Conservation (phyloP, 257 asterid species). For the Linaria vulgaris region DNA sequence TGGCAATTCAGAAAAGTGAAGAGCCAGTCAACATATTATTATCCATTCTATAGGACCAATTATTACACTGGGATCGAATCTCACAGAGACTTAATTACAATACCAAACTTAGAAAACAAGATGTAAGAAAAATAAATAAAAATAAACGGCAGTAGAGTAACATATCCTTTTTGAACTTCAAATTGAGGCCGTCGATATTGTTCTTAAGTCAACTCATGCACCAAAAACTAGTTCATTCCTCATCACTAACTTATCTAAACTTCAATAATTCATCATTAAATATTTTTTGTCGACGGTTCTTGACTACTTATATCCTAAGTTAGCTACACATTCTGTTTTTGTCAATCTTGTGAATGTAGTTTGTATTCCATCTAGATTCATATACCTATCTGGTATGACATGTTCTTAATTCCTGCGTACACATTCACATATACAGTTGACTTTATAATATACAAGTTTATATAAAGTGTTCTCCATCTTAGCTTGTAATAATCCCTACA, state of each 20-base stretch:
- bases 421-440: slow-evolving; percentile 20
- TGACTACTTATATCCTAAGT: slow-evolving; percentile 3
- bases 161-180: slow-evolving; percentile 15
- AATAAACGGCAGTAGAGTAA: background rate
- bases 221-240: background rate
- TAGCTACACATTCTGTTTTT: too few relatives aligned
- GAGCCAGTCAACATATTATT: slow-evolving; percentile 7
- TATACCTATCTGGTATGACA: background rate
- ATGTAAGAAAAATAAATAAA: background rate
- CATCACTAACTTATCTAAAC: slow-evolving; percentile 18
- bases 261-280: slow-evolving; percentile 18
- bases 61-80: background rate
- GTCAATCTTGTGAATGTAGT: slow-evolving; percentile 23
- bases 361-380: slow-evolving; percentile 34
- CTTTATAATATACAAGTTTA: slow-evolving; percentile 21
- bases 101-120: background rate
- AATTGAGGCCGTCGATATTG: slow-evolving; percentile 1
- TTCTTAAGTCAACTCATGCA: slow-evolving; percentile 33
- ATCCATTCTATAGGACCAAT: slow-evolving; percentile 5
- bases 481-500: background rate
- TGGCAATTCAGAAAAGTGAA: slow-evolving; percentile 11
- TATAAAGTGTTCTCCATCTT: slow-evolving; percentile 8
- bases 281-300: slow-evolving; percentile 12
- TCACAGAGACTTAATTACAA: background rate
- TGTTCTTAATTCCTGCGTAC: background rate